Conservation (phyloP, 208 protist genomes). For the Crithidia brevicula region DNA sequence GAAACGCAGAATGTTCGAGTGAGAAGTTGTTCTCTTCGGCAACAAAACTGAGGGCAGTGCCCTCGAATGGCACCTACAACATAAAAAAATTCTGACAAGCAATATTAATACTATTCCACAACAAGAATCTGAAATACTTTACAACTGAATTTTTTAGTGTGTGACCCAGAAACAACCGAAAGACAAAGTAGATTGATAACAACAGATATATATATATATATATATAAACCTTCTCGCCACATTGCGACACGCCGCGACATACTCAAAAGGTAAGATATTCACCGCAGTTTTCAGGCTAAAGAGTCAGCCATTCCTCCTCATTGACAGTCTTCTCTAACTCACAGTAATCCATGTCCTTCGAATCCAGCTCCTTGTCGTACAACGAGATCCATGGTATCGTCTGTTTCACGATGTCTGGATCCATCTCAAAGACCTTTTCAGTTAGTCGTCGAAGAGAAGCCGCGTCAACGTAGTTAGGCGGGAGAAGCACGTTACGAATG, state of each 20-base stretch:
- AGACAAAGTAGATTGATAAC: not conserved
- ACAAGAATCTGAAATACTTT: not conserved
- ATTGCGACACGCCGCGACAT: not conserved
- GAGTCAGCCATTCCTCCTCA: slow-evolving; percentile 84
- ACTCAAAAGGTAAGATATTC: slow-evolving; percentile 2
- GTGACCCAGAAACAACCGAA: not conserved
- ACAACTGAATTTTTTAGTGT: no score
- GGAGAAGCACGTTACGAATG: slow-evolving; percentile 78
- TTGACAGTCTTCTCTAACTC: slow-evolving; percentile 67
- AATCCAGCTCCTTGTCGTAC: slow-evolving; percentile 82
- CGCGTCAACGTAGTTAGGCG: slow-evolving; percentile 74
- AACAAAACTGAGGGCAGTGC: no score
- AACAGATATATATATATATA: not conserved
- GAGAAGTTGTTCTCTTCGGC: no score
- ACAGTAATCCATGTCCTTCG: slow-evolving; percentile 75
- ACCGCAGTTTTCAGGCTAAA: slow-evolving; percentile 35
- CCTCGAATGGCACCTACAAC: no score
- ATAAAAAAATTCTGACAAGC: no score
- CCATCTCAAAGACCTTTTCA: slow-evolving; percentile 49
- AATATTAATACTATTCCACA: no score
- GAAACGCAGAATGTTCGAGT: no score
- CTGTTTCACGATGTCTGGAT: slow-evolving; percentile 5
- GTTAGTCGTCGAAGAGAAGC: slow-evolving; percentile 66
- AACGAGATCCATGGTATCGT: slow-evolving; percentile 58
- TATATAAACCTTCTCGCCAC: no score